phyloP scores from a whole-genome alignment of 2,329 filamentous ascomycete species.

The Raffaelea arxii region DNA sequence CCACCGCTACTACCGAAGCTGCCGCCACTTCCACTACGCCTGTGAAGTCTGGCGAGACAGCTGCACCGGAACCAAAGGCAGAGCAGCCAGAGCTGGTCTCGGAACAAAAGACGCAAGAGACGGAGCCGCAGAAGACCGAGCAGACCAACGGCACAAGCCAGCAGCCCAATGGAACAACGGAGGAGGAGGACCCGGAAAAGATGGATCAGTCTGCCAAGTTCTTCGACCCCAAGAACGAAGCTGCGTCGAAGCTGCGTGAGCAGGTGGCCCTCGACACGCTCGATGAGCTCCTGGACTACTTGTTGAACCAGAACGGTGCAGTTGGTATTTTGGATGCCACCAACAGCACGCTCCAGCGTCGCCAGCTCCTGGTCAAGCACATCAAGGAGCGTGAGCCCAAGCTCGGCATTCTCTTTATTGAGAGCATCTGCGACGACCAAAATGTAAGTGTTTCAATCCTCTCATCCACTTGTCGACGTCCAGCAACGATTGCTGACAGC shows the following conservation, averaged over 20 bases:
- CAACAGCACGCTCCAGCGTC: conserved; percentile 83
- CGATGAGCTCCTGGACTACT: conserved; percentile 84
- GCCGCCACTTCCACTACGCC: no score
- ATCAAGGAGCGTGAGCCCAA: conserved; percentile 77
- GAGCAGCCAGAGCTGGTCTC: no score
- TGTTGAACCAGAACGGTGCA: conserved; percentile 70
- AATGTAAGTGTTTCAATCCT: conserved; percentile 29
- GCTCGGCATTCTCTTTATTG: conserved; percentile 86
- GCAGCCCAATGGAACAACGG: neutral
- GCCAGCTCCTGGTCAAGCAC: conserved; percentile 73
- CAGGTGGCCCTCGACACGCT: conserved; percentile 87
- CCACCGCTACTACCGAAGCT: no score
- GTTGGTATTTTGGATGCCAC: conserved; percentile 96
- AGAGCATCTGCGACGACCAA: conserved; percentile 83
- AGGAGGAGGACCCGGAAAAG: neutral
- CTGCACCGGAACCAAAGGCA: no score
- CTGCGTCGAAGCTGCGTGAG: conserved; percentile 74
- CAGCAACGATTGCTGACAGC: neutral
- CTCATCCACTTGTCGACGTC: neutral
- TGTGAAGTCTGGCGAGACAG: no score
- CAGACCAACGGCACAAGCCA: neutral
- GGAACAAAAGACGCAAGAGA: no score
- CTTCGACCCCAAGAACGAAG: conserved; percentile 83
- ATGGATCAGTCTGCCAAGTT: conserved; percentile 89
- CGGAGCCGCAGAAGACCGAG: neutral